phyloP scores from a whole-genome alignment of 345 rosid genomes.

The Camelina hispida region DNA sequence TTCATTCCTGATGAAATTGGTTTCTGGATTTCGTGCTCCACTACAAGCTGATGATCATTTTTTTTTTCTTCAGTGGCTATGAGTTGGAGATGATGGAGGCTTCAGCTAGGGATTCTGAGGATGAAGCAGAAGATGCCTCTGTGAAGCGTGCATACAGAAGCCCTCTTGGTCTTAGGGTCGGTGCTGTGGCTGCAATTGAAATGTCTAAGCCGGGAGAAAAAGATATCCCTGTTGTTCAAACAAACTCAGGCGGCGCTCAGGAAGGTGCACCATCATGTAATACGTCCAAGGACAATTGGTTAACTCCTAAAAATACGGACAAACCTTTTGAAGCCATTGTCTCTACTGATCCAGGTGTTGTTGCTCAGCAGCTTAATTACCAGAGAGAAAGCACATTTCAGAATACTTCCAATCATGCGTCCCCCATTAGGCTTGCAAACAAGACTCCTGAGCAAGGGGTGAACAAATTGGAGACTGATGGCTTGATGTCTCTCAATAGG shows the following conservation, averaged over 20 bases:
- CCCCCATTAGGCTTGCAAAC: conserved; percentile 13
- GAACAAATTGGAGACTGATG: conserved; percentile 27
- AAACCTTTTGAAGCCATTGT: conserved; percentile 39
- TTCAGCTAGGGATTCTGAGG: conserved; percentile 95
- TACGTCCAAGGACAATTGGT: conserved; percentile 41
- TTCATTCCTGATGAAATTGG: not conserved
- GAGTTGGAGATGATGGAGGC: conserved; percentile 84
- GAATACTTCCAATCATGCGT: conserved; percentile 19
- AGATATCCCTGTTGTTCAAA: conserved; percentile 28
- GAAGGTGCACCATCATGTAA: conserved; percentile 41
- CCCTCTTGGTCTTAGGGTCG: conserved; percentile 53
- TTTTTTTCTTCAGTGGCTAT: conserved; percentile 60
- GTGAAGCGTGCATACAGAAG: conserved; percentile 53
- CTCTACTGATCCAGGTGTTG: conserved; percentile 34
- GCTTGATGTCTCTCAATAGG: conserved; percentile 38
- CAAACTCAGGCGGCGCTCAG: conserved; percentile 32
- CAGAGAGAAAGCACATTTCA: conserved; percentile 20
- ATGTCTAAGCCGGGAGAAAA: conserved; percentile 44
- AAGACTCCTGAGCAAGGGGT: conserved; percentile 37
- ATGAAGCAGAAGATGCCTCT: conserved; percentile 57
- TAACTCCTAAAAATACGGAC: conserved; percentile 45
- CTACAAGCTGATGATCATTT: conserved; percentile 20
- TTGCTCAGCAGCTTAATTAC: conserved; percentile 39
- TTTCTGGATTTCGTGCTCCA: conserved; percentile 8
- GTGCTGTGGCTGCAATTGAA: conserved; percentile 40